Conservation (phyloP, 2,329 filamentous ascomycete genomes). For the Davidsoniella neocaledoniae region DNA sequence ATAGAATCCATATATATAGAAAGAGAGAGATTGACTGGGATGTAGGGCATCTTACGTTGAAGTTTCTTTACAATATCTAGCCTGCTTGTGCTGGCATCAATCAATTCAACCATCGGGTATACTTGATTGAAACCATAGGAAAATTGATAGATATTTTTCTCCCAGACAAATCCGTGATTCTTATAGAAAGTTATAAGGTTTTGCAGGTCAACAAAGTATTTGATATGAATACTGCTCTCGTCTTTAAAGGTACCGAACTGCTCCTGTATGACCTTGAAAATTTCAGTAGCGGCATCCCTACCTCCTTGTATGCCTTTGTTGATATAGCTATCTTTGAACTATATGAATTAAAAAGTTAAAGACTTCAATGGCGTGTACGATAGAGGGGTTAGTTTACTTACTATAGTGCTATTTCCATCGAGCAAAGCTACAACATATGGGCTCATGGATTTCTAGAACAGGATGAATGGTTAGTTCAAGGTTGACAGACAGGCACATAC, state of each 20-base stretch:
- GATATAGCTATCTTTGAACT: conserved; percentile 43
- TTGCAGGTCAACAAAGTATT: conserved; percentile 37
- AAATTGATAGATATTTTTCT: conserved; percentile 37
- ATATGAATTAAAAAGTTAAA: conserved; percentile 11
- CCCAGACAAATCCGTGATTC: conserved; percentile 28
- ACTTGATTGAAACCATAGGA: conserved; percentile 42
- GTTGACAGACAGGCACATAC: background rate
- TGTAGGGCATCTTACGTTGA: conserved; percentile 28
- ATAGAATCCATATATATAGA: background rate
- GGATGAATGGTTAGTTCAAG: background rate
- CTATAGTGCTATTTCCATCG: conserved; percentile 46
- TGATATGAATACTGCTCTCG: conserved; percentile 37
- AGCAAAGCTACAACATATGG: conserved; percentile 44
- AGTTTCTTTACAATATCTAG: conserved; percentile 32
- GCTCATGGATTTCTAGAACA: conserved; percentile 29
- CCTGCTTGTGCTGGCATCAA: conserved; percentile 43
- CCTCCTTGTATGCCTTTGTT: conserved; percentile 38
- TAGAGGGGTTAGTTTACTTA: conserved; percentile 17
- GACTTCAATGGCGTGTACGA: background rate
- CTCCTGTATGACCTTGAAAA: conserved; percentile 31
- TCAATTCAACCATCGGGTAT: conserved; percentile 43
- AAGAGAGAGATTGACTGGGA: no score
- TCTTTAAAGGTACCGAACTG: conserved; percentile 27
- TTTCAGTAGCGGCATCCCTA: conserved; percentile 31
- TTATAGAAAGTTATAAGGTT: conserved; percentile 34